phyloP scores from a whole-genome alignment of 1,284 basidiomycete genomes.

The Ustilago hordei region DNA sequence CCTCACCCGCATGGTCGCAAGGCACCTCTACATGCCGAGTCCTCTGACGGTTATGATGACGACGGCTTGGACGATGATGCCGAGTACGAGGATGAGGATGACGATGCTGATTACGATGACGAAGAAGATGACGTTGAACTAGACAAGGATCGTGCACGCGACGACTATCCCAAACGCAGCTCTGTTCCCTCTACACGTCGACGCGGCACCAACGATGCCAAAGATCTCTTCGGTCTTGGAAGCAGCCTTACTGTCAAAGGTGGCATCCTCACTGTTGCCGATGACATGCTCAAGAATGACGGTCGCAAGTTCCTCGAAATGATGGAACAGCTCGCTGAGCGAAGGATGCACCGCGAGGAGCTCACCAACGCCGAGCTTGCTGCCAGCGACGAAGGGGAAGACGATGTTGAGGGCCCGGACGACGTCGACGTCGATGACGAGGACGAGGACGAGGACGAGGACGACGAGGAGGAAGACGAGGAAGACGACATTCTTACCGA shows the following conservation, averaged over 20 bases:
- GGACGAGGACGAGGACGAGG: slow-evolving; percentile 71
- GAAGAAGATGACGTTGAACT: slow-evolving; percentile 60
- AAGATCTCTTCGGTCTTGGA: slow-evolving; percentile 82
- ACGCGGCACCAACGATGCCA: slow-evolving; percentile 61
- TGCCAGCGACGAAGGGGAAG: slow-evolving; percentile 70
- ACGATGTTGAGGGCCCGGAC: slow-evolving; percentile 44
- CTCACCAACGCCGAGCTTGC: slow-evolving; percentile 72
- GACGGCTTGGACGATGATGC: slow-evolving; percentile 65
- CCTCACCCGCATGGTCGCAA: slow-evolving; percentile 41
- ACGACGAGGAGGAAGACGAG: slow-evolving; percentile 72
- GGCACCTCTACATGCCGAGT: slow-evolving; percentile 44
- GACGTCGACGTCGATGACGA: slow-evolving; percentile 58
- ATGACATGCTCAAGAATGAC: slow-evolving; percentile 97
- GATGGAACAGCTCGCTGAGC: slow-evolving; percentile 99
- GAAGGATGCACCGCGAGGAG: slow-evolving; percentile 90
- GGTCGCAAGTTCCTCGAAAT: slow-evolving; percentile 99
- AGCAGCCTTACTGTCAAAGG: slow-evolving; percentile 85
- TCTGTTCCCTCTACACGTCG: slow-evolving; percentile 31
- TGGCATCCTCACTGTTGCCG: slow-evolving; percentile 97
- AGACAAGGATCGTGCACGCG: slow-evolving; percentile 66
- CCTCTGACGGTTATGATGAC: slow-evolving; percentile 59
- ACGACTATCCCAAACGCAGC: slow-evolving; percentile 55
- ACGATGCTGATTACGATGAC: slow-evolving; percentile 67
- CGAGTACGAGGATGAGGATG: slow-evolving; percentile 75
- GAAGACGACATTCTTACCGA: slow-evolving; percentile 72